Evolutionary conservation across 805 yeast species (phyloP).

Genomic region (Sugiyamaella americana): DNA sequence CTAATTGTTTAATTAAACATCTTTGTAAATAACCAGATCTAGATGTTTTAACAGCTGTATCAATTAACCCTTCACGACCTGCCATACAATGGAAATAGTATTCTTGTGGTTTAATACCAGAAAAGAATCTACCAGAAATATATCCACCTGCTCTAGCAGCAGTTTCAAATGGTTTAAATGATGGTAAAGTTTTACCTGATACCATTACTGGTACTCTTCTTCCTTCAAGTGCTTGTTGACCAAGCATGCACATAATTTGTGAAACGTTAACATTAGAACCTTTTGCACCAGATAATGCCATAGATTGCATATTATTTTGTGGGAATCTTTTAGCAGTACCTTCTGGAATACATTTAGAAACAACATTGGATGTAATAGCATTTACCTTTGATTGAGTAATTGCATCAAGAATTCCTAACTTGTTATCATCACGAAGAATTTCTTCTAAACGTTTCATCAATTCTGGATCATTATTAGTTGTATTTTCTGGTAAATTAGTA

Average conservation of each 20-base stretch:
- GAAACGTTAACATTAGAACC: constrained; percentile 98
- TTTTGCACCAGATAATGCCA: constrained; percentile 99
- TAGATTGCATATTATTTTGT: constrained; percentile 93
- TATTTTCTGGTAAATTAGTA: constrained; percentile 60
- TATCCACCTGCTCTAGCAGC: constrained; percentile 99
- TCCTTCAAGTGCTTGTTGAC: constrained; percentile 99
- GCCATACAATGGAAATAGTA: constrained; percentile 99
- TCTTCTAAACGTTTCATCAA: constrained; percentile 86
- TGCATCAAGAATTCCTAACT: constrained; percentile 91
- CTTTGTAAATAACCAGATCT: constrained; percentile 98
- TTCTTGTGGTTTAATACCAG: constrained; percentile 97
- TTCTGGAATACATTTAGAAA: constrained; percentile 86
- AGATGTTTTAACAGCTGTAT: constrained; percentile 98
- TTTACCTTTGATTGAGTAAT: constrained; percentile 91
- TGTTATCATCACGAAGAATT: constrained; percentile 86
- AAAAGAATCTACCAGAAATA: constrained; percentile 92
- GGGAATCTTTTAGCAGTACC: constrained; percentile 97
- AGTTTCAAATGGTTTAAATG: constrained; percentile 94
- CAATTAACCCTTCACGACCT: constrained; percentile 99
- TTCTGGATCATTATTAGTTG: constrained; percentile 58
- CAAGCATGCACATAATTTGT: constrained; percentile 97
- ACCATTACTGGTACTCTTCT: constrained; percentile 99
- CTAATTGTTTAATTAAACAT: constrained; percentile 95
- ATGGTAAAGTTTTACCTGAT: constrained; percentile 93
- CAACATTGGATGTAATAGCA: constrained; percentile 89